Base-by-base conservation (phyloP, 1,284 basidiomycete genomes). In the Phylloporus gajari region DNA sequence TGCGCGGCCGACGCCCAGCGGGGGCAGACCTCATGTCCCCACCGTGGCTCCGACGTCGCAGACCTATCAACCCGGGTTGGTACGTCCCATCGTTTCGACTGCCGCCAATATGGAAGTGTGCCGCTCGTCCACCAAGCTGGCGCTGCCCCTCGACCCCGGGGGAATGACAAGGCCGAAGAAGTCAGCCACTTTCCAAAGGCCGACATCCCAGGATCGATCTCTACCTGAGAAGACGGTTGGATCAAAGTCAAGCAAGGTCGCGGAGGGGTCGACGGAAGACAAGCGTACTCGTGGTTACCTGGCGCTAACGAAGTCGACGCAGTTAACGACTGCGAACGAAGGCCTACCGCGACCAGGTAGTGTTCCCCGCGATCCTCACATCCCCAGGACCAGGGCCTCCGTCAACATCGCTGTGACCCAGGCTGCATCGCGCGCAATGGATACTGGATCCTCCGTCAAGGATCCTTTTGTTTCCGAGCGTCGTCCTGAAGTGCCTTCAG, bases 301-400 rank as follows among this genome's bases (percentile, higher is more conserved):
- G n/a, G 5, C 1, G 44, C 12, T 30, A 5, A 40, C 19, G 32
- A 61, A 7, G 27, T 35, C 30, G 42, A 60, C 44, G 44, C 44
- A 46, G 44, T 46, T 46, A 17, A 46, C 44, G 44, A 46, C 44
- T 46, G 44, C 46, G 46, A 46, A 46, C 17, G 17, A 46, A 46
- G 69, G 30, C 69, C 75, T 0, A 70, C 44, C 17, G 44, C 44
- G 69, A 8, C 8, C 35, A 35, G 35, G 35, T 11, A 75, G 68
- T 40, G 15, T 75, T 44, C 75, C 62, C 1, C 46, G 64, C 27
- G 30, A 56, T 48, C 38, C 25, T n/a, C 40, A 40, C n/a, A 56
- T 60, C 2, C 44, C 44, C 44, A 21, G 17, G 25, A 23, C 25
- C 46, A 48, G 25, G 46, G 46, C 23, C 11, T 9, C 11, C 46